Evolutionary conservation across 2,329 filamentous ascomycete genomes (phyloP), one percentile per base, ranked within the genome.

Genomic region (Aaosphaeria arxii): DNA sequence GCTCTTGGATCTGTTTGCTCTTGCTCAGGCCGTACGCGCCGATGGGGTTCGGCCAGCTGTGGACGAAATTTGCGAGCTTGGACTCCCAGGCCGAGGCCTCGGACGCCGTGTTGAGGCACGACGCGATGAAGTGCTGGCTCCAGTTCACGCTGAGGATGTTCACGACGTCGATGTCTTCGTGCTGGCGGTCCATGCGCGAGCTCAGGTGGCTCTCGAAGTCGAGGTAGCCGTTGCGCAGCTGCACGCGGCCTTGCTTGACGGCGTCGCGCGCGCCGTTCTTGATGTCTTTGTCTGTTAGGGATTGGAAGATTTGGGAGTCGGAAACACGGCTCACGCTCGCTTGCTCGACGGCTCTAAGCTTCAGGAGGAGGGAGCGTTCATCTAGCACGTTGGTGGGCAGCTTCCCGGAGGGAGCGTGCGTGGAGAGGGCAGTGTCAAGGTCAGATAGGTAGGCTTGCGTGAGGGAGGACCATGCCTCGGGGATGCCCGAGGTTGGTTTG

Each of bases 91-190:
- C 13, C 13, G 9, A 9, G 24, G 7, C 11, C 9, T 11, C 39
- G 24, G 39, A 40, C 39, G 39, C 9, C 7, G 59, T 46, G 7
- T 41, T 38, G 5, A 70, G 50, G 41, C 62, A 67, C 2, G 52
- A 49, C 1, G 57, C 52, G 43, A 78, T 77, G 47, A 76, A 76
- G 1, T 56, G 57, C 13, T 60, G 61, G 49, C 73, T 75, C 75
- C 75, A 78, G 47, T 77, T 78, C 3, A 77, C 75, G 45, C 74
- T 77, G 5, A 77, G 42, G 13, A 78, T 69, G 29, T 57, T 55
- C 33, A 74, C 30, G 1, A 11, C 38, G 29, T 60, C 51, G 24
- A 33, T 11, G 32, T 43, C 43, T 5, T 43, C 7, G 13, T 40
- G 13, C 30, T 49, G 38, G 7, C 38, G 6, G 6, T 47, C 28